Percentiles rank a stretch among this genome's conserved stretches.
Evolutionary conservation across 495 filamentous ascomycete species (phyloP).

Genomic region (Aspergillus incahuasiensis): DNA sequence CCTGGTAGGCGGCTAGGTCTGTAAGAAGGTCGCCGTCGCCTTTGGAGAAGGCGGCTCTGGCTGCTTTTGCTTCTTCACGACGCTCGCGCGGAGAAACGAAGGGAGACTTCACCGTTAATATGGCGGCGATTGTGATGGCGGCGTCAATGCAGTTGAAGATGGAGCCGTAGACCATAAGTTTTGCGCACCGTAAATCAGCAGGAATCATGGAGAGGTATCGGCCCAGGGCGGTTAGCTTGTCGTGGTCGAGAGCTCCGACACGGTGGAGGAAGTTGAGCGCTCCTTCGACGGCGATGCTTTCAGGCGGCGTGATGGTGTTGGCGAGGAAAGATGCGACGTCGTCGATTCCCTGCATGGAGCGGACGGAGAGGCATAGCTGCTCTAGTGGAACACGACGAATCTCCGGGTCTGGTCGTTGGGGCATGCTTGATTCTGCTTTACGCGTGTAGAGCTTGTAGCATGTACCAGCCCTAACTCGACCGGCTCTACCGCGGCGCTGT

Average conservation of each 20-base stretch:
- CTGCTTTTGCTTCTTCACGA: slow-evolving; percentile 76
- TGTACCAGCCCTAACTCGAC: slow-evolving; percentile 80
- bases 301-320: slow-evolving; percentile 83
- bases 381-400: slow-evolving; percentile 90
- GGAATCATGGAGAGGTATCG: slow-evolving; percentile 91
- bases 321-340: slow-evolving; percentile 78
- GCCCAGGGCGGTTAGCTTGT: slow-evolving; percentile 83
- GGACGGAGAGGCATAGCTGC: slow-evolving; percentile 88
- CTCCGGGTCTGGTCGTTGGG: slow-evolving; percentile 85
- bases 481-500: slow-evolving; percentile 91
- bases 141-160: slow-evolving; percentile 89
- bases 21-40: slow-evolving; percentile 84
- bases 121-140: slow-evolving; percentile 83
- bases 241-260: slow-evolving; percentile 83
- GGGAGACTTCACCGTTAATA: slow-evolving; percentile 77
- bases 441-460: slow-evolving; percentile 96
- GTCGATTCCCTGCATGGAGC: slow-evolving; percentile 80
- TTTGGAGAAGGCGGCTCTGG: slow-evolving; percentile 63
- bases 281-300: slow-evolving; percentile 75
- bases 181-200: slow-evolving; percentile 86
- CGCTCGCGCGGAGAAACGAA: slow-evolving; percentile 79
- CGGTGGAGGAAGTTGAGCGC: slow-evolving; percentile 71
- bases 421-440: slow-evolving; percentile 80
- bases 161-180: slow-evolving; percentile 92
- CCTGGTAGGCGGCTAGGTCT: slow-evolving; percentile 75